Percentiles rank a stretch among this genome's conserved stretches.
Conservation (phyloP, 1,284 basidiomycete species). For the Rhodotorula mucilaginosa region DNA sequence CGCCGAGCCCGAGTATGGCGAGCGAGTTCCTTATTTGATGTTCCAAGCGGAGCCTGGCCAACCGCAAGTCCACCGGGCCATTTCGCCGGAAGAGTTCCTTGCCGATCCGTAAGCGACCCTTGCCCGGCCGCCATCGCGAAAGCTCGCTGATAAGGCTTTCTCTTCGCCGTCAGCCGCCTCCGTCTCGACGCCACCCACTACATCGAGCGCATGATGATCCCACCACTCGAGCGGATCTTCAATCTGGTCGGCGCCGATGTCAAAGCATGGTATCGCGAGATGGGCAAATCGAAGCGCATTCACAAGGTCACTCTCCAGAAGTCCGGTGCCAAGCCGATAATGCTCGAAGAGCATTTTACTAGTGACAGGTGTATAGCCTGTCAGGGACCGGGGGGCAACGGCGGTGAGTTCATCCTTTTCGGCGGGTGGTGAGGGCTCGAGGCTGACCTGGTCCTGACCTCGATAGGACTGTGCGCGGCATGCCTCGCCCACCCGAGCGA, state of each 20-base stretch:
- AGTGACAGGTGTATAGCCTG: constrained; percentile 43
- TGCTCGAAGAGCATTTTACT: constrained; percentile 42
- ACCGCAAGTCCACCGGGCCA: constrained; percentile 75
- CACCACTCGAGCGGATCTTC: constrained; percentile 84
- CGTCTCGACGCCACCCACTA: constrained; percentile 85
- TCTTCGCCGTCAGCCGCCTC: constrained; percentile 54
- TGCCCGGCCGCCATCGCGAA: background rate
- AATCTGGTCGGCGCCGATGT: constrained; percentile 89
- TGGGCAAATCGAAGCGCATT: constrained; percentile 61
- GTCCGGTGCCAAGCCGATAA: constrained; percentile 3
- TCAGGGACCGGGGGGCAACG: constrained; percentile 26
- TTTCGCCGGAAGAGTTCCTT: constrained; percentile 74
- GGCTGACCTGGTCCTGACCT: background rate
- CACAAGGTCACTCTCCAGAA: background rate
- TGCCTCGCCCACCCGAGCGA: constrained; percentile 60
- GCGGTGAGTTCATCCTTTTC: constrained; percentile 6
- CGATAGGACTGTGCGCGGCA: constrained; percentile 63
- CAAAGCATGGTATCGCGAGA: constrained; percentile 79
- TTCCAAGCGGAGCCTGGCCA: constrained; percentile 64
- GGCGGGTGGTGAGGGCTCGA: background rate
- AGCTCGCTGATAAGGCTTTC: background rate
- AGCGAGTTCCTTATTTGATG: constrained; percentile 90
- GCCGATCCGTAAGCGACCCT: constrained; percentile 59
- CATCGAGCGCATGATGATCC: constrained; percentile 80
- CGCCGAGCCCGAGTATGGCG: constrained; percentile 84